Conservation (phyloP, 2,329 filamentous ascomycete genomes). For the Trichocomaceae sp. region DNA sequence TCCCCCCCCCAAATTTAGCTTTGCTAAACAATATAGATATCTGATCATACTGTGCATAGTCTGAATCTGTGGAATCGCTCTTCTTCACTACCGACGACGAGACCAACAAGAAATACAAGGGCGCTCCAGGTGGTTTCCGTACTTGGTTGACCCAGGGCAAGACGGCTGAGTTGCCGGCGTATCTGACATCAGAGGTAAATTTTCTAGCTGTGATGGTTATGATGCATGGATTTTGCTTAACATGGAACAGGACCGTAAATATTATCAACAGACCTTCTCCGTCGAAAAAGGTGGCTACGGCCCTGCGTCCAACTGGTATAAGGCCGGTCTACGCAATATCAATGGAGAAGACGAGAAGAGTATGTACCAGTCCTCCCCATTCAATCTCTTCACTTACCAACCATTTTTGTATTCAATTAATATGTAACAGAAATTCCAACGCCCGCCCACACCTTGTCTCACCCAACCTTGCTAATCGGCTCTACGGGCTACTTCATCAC, state of each 20-base stretch:
- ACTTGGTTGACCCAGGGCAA: slow-evolving; percentile 19
- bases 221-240: not conserved
- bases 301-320: slow-evolving; percentile 22
- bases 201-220: not conserved
- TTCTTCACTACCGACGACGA: slow-evolving; percentile 19
- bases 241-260: slow-evolving; percentile 14
- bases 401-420: slow-evolving; percentile 16
- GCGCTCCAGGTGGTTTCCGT: slow-evolving; percentile 18
- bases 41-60: slow-evolving; percentile 4
- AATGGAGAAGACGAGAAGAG: slow-evolving; percentile 19
- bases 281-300: slow-evolving; percentile 18
- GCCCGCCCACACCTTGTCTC: slow-evolving; percentile 6
- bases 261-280: slow-evolving; percentile 14
- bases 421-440: slow-evolving; percentile 2
- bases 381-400: slow-evolving; percentile 17
- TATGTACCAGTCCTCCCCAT: not conserved
- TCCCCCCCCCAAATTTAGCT: not conserved
- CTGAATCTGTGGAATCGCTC: slow-evolving; percentile 21
- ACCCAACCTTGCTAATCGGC: not conserved
- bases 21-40: not conserved
- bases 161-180: slow-evolving; percentile 15
- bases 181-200: slow-evolving; percentile 18
- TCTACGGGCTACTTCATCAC: not conserved
- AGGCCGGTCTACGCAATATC: slow-evolving; percentile 17
- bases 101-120: slow-evolving; percentile 19